Conservation (phyloP, 192 early-diverging fungal genomes). For the Entophlyctis luteolus region DNA sequence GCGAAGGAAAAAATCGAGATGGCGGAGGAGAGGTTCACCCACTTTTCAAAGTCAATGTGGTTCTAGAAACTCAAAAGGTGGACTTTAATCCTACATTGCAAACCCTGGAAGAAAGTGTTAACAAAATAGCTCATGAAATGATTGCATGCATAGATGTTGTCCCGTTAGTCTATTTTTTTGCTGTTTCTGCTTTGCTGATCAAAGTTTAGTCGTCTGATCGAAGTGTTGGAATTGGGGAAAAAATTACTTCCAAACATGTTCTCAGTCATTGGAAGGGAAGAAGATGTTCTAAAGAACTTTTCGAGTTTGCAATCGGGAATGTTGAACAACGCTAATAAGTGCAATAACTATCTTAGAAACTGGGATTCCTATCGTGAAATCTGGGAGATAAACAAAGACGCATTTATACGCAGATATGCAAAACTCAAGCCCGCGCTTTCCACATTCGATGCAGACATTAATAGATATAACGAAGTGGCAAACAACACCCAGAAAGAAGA, state of each 20-base stretch:
- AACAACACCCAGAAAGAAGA: conserved; percentile 69
- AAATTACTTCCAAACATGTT: conserved; percentile 36
- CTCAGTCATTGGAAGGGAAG: conserved; percentile 54
- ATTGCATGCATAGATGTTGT: conserved; percentile 54
- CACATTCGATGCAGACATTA: conserved; percentile 65
- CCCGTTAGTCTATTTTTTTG: conserved; percentile 19
- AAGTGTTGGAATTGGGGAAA: conserved; percentile 9
- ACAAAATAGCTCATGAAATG: conserved; percentile 54
- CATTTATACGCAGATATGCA: conserved; percentile 62
- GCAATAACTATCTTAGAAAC: conserved; percentile 57
- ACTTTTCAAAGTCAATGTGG: conserved; percentile 63
- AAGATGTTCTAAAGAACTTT: conserved; percentile 62
- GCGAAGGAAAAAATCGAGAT: conserved; percentile 57
- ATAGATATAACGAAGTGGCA: conserved; percentile 64
- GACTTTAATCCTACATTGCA: conserved; percentile 56
- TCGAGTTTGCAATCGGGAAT: conserved; percentile 56
- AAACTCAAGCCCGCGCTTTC: conserved; percentile 63
- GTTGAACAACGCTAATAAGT: conserved; percentile 54
- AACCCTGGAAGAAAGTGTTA: conserved; percentile 55
- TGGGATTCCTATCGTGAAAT: conserved; percentile 67
- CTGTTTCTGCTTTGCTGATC: conserved; percentile 27
- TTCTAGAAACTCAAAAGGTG: conserved; percentile 56
- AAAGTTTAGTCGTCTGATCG: conserved; percentile 24
- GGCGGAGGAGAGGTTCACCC: conserved; percentile 54
- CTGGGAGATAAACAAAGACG: conserved; percentile 71